Percentiles rank a stretch among this genome's conserved stretches.
These are phyloP conservation scores for Nemania abortiva DNA, from an alignment of 2,329 filamentous ascomycete genomes.

Conservation along the genomic window DNA sequence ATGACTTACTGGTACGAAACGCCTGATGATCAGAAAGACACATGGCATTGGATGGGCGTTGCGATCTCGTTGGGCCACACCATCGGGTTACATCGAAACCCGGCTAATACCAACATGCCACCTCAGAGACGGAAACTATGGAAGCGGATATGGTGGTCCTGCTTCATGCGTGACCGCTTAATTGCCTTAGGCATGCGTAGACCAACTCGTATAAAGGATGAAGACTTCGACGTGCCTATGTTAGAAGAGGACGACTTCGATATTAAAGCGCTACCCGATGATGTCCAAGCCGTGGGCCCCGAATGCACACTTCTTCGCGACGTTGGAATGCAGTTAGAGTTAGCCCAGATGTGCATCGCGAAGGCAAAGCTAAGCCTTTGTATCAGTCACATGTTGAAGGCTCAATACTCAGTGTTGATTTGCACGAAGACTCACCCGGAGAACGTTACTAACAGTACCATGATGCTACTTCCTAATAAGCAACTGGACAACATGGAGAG, in stretches of 20 bases:
- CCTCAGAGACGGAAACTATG: slow-evolving; percentile 81
- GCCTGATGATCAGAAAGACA: slow-evolving; percentile 96
- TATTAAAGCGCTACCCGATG: slow-evolving; percentile 74
- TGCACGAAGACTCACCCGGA: slow-evolving; percentile 84
- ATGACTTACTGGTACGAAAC: slow-evolving; percentile 99
- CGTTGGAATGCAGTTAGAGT: slow-evolving; percentile 76
- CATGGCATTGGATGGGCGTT: slow-evolving; percentile 99
- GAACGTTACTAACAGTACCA: slow-evolving; percentile 78
- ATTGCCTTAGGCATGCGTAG: slow-evolving; percentile 94
- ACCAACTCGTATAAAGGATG: slow-evolving; percentile 90
- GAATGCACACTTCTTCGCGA: slow-evolving; percentile 80
- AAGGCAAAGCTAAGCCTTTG: slow-evolving; percentile 91
- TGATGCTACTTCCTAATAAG: slow-evolving; percentile 94
- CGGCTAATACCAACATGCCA: slow-evolving; percentile 80
- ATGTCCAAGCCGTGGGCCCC: slow-evolving; percentile 74
- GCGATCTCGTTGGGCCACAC: slow-evolving; percentile 93
- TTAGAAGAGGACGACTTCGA: slow-evolving; percentile 88
- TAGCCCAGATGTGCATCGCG: slow-evolving; percentile 90
- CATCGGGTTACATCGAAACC: slow-evolving; percentile 91
- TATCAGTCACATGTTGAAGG: slow-evolving; percentile 88
- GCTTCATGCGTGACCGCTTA: slow-evolving; percentile 92
- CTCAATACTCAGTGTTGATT: slow-evolving; percentile 92
- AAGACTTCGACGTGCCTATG: slow-evolving; percentile 95
- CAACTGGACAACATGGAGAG: slow-evolving; percentile 83
- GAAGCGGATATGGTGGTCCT: slow-evolving; percentile 99